Conservation (phyloP, 1,284 basidiomycete genomes). For the Sporisorium graminicola region DNA sequence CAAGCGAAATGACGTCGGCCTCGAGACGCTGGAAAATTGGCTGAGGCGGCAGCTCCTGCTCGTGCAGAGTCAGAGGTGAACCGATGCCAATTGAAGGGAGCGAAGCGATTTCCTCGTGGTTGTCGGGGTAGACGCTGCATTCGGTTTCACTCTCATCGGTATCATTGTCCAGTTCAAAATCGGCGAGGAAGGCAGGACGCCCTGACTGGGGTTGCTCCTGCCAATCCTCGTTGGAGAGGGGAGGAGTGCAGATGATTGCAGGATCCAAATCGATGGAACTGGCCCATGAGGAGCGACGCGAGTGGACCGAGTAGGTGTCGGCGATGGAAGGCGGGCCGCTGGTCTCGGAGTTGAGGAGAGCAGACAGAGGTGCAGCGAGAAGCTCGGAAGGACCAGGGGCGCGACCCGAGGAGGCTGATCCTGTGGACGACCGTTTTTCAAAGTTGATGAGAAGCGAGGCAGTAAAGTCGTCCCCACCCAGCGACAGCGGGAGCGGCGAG, state of each 20-base stretch:
- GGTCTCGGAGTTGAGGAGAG: conserved; percentile 9
- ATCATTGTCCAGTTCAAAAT: conserved; percentile 39
- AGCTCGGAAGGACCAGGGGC: conserved; percentile 43
- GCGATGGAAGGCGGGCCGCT: conserved; percentile 34
- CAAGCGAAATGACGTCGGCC: conserved; percentile 21
- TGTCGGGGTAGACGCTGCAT: conserved; percentile 24
- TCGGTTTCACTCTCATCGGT: conserved; percentile 48
- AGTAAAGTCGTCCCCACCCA: conserved; percentile 24
- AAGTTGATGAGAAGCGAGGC: conserved; percentile 33
- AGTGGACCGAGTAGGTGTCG: conserved; percentile 33
- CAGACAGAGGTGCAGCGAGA: conserved; percentile 15
- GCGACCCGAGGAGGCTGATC: conserved; percentile 34
- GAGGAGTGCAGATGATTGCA: conserved; percentile 43
- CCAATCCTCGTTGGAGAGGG: conserved; percentile 27
- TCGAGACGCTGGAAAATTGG: conserved; percentile 47
- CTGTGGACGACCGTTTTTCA: conserved; percentile 28
- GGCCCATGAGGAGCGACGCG: conserved; percentile 41
- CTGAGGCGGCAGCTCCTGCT: conserved; percentile 16
- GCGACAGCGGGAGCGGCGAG: conserved; percentile 27
- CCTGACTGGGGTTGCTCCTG: conserved; percentile 7
- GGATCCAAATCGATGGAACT: conserved; percentile 46
- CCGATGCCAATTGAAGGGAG: neutral
- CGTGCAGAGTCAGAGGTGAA: neutral
- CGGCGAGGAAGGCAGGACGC: conserved; percentile 39
- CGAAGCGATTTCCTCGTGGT: conserved; percentile 10